Conservation (phyloP, 257 asterid species). For the Avicennia marina region DNA sequence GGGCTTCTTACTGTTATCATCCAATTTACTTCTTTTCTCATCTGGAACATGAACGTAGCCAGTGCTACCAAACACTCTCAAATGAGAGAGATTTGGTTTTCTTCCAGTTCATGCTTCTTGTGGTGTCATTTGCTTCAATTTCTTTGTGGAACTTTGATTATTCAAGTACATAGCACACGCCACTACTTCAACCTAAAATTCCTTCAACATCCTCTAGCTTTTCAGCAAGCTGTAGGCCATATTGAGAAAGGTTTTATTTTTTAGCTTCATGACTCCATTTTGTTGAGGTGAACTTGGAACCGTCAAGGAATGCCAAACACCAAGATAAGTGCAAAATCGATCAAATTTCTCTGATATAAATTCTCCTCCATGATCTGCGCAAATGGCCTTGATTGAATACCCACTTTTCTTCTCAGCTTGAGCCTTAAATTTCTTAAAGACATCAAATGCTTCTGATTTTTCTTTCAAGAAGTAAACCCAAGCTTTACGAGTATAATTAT, state of each 20-base stretch:
- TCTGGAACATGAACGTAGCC: background rate
- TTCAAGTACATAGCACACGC: background rate
- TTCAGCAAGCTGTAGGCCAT: background rate
- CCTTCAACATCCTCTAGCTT: background rate
- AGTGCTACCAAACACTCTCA: background rate
- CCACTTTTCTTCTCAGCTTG: background rate
- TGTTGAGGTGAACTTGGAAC: background rate
- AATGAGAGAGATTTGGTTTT: background rate
- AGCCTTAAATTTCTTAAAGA: background rate
- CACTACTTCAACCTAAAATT: background rate
- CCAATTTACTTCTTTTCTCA: background rate
- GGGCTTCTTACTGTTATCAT: background rate
- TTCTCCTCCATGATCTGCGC: background rate
- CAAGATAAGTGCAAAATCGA: background rate
- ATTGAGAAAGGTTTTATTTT: background rate
- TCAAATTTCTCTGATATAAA: background rate
- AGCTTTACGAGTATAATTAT: background rate
- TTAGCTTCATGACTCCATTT: background rate
- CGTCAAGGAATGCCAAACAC: background rate
- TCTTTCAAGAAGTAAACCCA: background rate
- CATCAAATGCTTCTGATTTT: background rate
- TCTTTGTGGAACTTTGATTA: background rate
- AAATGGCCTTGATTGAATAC: background rate
- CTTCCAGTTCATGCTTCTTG: conserved; percentile 3
- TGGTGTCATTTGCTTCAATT: background rate